A percentile compares a stretch with the other conserved stretches of the same genome.
Conservation (phyloP, 73 alveolate genomes). For the Stentor roeselii region DNA sequence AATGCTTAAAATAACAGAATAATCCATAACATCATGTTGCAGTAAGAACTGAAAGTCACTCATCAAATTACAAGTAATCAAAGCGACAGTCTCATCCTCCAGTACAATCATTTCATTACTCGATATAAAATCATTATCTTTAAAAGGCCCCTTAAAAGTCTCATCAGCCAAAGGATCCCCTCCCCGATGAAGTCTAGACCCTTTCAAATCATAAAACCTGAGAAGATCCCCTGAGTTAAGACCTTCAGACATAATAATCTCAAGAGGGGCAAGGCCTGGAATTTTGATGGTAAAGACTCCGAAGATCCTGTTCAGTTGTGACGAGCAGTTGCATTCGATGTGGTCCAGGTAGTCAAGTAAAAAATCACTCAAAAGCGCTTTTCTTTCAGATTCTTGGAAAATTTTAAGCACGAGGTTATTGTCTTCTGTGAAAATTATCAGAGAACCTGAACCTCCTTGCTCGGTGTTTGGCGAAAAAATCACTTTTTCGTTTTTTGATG, state of each 20-base stretch:
- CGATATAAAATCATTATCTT: conserved; percentile 80
- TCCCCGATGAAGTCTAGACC: conserved; percentile 45
- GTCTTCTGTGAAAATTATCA: conserved; percentile 98
- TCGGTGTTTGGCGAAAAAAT: background rate
- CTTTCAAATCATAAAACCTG: conserved; percentile 75
- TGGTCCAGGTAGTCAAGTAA: conserved; percentile 76
- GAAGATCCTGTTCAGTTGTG: conserved; percentile 19
- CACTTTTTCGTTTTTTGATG: conserved; percentile 31
- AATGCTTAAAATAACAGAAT: conserved; percentile 83
- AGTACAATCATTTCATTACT: conserved; percentile 64
- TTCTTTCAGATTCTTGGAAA: conserved; percentile 79
- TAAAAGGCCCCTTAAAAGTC: conserved; percentile 82
- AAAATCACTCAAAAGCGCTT: conserved; percentile 66
- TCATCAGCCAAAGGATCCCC: background rate
- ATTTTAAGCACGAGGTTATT: conserved; percentile 92
- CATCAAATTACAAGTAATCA: conserved; percentile 59
- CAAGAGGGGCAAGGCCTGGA: conserved; percentile 1
- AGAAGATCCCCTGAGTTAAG: conserved; percentile 56
- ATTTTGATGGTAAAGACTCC: conserved; percentile 19
- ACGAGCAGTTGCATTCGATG: conserved; percentile 75
- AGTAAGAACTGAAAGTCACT: conserved; percentile 86
- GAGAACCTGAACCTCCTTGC: conserved; percentile 94
- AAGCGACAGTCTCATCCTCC: conserved; percentile 51
- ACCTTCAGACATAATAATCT: conserved; percentile 58
- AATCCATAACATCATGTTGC: conserved; percentile 81